phyloP scores from a whole-genome alignment of 2,329 filamentous ascomycete species.

The Mycosphaerelloides madeirae region DNA sequence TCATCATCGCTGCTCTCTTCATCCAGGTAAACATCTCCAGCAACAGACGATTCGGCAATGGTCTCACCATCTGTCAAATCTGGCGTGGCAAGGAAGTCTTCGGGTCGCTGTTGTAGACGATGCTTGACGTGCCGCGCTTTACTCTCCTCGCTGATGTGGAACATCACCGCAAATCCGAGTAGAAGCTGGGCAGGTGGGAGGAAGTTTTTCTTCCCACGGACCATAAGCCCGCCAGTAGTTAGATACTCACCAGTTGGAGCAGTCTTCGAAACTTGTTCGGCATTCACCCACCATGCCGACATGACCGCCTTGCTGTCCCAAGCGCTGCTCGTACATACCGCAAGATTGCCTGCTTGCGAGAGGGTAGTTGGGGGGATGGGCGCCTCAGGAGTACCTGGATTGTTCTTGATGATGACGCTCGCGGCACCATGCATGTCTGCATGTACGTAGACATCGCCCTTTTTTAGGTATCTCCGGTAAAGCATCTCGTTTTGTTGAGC shows the following conservation, averaged over 20 bases:
- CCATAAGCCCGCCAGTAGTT: slow-evolving; percentile 69
- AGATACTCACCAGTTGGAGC: slow-evolving; percentile 76
- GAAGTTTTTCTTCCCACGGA: slow-evolving; percentile 85
- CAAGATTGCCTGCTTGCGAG: slow-evolving; percentile 80
- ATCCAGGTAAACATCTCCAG: slow-evolving; percentile 30
- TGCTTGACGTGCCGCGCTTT: slow-evolving; percentile 76
- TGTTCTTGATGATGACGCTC: slow-evolving; percentile 87
- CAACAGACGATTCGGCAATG: slow-evolving; percentile 24
- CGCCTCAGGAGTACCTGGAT: slow-evolving; percentile 67
- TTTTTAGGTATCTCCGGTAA: slow-evolving; percentile 80
- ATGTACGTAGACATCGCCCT: slow-evolving; percentile 87
- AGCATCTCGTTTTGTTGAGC: slow-evolving; percentile 84
- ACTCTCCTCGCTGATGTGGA: slow-evolving; percentile 83
- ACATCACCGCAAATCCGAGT: slow-evolving; percentile 82
- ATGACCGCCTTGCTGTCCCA: slow-evolving; percentile 97
- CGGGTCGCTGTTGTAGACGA: slow-evolving; percentile 44
- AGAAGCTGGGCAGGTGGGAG: slow-evolving; percentile 81
- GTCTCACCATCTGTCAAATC: slow-evolving; percentile 31
- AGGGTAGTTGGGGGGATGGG: slow-evolving; percentile 89
- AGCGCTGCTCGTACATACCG: slow-evolving; percentile 78
- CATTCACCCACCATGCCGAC: slow-evolving; percentile 92
- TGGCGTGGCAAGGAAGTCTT: slow-evolving; percentile 19
- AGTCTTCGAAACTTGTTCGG: slow-evolving; percentile 85
- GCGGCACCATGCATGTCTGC: slow-evolving; percentile 82
- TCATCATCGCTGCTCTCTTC: slow-evolving; percentile 39